A percentile compares a stretch with the other conserved stretches of the same genome.
These are phyloP conservation scores for Pistacia vera DNA, from an alignment of 345 rosid species.

Conservation along the genomic window DNA sequence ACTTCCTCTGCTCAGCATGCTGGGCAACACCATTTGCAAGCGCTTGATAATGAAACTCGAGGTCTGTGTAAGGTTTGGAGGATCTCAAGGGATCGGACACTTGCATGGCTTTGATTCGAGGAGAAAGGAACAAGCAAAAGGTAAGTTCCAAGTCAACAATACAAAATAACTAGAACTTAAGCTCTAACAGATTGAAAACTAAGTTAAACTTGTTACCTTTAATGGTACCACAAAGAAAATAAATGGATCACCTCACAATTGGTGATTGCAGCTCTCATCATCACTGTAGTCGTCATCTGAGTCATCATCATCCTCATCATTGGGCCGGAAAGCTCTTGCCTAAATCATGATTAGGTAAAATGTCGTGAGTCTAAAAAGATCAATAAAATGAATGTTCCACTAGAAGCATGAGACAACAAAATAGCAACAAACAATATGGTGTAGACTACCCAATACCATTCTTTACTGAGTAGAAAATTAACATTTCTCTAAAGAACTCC, in stretches of 20 bases:
- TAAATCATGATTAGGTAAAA: constrained; percentile 16
- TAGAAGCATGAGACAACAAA: neutral
- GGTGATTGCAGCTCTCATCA: constrained; percentile 97
- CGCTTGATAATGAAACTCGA: constrained; percentile 85
- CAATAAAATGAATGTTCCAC: neutral
- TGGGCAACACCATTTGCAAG: constrained; percentile 86
- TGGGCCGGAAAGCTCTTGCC: constrained; percentile 77
- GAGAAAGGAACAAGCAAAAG: neutral
- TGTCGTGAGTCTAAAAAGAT: neutral
- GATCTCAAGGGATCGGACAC: constrained; percentile 72
- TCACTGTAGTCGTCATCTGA: constrained; percentile 92
- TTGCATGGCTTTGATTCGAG: constrained; percentile 63
- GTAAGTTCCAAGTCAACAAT: neutral
- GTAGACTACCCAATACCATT: neutral
- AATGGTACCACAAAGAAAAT: constrained; percentile 80
- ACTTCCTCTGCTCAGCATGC: constrained; percentile 91
- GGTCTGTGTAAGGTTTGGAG: constrained; percentile 85
- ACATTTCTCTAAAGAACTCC: neutral
- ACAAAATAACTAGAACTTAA: neutral
- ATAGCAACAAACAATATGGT: neutral
- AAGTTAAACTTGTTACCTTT: constrained; percentile 51
- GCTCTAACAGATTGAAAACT: neutral
- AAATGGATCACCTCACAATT: constrained; percentile 93
- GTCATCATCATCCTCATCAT: constrained; percentile 71
- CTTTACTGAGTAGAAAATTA: neutral